Evolutionary conservation across 1,139 yeast species (phyloP).

Genomic region (Saccharomyces hybrid): DNA sequence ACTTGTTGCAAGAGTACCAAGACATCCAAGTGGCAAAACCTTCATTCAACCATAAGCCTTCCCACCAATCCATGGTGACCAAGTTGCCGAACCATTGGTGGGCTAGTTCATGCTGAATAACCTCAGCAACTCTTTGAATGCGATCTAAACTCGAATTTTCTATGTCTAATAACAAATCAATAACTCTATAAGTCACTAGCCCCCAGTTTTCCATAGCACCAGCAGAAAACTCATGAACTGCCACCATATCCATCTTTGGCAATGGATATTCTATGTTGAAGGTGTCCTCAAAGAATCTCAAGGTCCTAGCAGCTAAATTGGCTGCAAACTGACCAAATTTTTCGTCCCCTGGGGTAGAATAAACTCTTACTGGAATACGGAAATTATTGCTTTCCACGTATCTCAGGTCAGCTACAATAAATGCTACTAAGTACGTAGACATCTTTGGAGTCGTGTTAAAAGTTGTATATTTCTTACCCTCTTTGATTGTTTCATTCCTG

Average conservation of each 20-base stretch:
- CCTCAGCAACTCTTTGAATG: constrained; percentile 62
- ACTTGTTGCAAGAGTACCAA: constrained; percentile 40
- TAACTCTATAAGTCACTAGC: constrained; percentile 62
- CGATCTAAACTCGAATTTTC: constrained; percentile 34
- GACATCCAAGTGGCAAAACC: constrained; percentile 82
- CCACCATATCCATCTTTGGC: constrained; percentile 67
- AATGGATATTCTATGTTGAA: constrained; percentile 63
- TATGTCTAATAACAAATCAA: constrained; percentile 58
- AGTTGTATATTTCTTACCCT: constrained; percentile 43
- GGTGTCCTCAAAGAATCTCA: constrained; percentile 56
- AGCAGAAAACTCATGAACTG: constrained; percentile 67
- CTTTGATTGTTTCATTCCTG: constrained; percentile 40
- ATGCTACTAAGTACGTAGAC: constrained; percentile 72
- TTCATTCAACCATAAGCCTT: constrained; percentile 75
- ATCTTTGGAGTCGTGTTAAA: constrained; percentile 59
- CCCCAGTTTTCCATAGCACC: constrained; percentile 88
- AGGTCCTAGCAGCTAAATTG: constrained; percentile 56
- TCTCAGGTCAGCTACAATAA: constrained; percentile 71
- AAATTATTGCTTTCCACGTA: constrained; percentile 49
- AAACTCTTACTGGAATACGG: constrained; percentile 53
- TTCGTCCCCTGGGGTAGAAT: constrained; percentile 63
- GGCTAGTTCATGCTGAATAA: constrained; percentile 73
- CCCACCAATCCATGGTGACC: constrained; percentile 86
- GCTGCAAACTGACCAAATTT: constrained; percentile 59
- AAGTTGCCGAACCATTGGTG: constrained; percentile 83